Conservation (phyloP, 2,329 filamentous ascomycete species). For the Metarhizium brunneum region DNA sequence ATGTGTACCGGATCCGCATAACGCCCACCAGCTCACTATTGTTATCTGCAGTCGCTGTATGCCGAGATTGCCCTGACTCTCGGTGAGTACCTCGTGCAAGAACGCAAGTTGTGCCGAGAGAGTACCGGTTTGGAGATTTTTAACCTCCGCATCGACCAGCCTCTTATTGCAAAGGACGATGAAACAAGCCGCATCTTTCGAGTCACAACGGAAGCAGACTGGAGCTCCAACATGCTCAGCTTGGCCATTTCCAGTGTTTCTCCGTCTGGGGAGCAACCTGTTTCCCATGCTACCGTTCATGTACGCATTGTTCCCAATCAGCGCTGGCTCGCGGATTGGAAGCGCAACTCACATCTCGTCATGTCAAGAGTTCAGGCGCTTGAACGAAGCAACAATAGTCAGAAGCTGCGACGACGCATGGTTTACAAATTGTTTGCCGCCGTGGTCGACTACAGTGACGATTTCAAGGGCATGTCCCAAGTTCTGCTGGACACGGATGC, state of each 20-base stretch:
- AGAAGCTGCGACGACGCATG: not conserved
- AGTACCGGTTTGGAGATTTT: conserved; percentile 55
- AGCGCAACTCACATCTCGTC: conserved; percentile 43
- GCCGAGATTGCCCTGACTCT: conserved; percentile 58
- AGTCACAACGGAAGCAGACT: conserved; percentile 28
- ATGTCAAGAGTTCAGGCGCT: conserved; percentile 51
- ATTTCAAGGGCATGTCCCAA: conserved; percentile 5
- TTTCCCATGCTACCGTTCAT: not conserved
- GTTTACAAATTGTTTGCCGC: conserved; percentile 8
- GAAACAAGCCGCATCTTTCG: conserved; percentile 21
- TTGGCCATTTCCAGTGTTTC: conserved; percentile 19
- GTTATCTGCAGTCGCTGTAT: conserved; percentile 19
- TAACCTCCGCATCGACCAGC: conserved; percentile 59
- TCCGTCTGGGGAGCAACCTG: not conserved
- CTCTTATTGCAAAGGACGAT: conserved; percentile 14
- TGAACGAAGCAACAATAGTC: conserved; percentile 13
- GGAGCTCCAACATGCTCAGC: conserved; percentile 32
- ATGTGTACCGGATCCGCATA: not conserved
- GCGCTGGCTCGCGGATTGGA: conserved; percentile 12
- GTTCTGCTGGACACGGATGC: conserved; percentile 1
- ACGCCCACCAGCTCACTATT: not conserved
- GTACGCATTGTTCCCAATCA: not conserved
- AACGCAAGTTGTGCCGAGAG: conserved; percentile 45
- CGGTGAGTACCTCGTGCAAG: conserved; percentile 53
- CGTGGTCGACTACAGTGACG: conserved; percentile 6